Base-by-base conservation (phyloP, 345 rosid species). In the Eucalyptus guilfoylei region DNA sequence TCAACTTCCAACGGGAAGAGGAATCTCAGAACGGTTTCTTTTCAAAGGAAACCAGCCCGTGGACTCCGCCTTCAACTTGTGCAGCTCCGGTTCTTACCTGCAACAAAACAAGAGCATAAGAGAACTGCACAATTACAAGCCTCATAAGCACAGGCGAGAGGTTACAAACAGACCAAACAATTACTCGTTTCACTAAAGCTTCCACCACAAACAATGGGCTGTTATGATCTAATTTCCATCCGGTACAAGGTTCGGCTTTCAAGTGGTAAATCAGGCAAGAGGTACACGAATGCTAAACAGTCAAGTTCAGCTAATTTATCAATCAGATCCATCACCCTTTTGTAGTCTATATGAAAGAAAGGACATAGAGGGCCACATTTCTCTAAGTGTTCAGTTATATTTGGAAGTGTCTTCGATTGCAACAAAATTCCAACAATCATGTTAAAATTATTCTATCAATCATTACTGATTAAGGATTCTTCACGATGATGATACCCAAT, bases 31-130 rank as follows among this genome's bases (percentile, higher is more conserved):
- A 95, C 24, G 94, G 89, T 91, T 92, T 97, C 96, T 96, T 97
- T 88, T 92, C 98, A 40, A 93, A 96, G 32, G 95, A 96, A 89
- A 94, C 90, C 89, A 97, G 92, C 50, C 97, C 97, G 34, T 96
- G 99, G 37, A 96, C 92, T 89, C 97, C 99, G 21, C 99, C 99
- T 94, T 96, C 98, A 45, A 92, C 92, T 90, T 96, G 98, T 42
- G 99, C 99, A 30, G 99, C 99, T 87, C 99, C 97, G 4, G 99
- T 95, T 62, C 98, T 94, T 32, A 95, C 96, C 99, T 97, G 91
- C 54, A 67, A 28, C 40, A 49, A 80, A 72, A 80, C 85, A 90
- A 90, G 26, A 88, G n/a, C 72, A 49, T 37, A 19, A 72, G 45
- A 12, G 14, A 72, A 72, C 83, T 11, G 45, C 83, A 72, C 83